Percentiles rank a stretch among this genome's conserved stretches.
Conservation (phyloP, 1,139 yeast species). For the Pichia sp. region DNA sequence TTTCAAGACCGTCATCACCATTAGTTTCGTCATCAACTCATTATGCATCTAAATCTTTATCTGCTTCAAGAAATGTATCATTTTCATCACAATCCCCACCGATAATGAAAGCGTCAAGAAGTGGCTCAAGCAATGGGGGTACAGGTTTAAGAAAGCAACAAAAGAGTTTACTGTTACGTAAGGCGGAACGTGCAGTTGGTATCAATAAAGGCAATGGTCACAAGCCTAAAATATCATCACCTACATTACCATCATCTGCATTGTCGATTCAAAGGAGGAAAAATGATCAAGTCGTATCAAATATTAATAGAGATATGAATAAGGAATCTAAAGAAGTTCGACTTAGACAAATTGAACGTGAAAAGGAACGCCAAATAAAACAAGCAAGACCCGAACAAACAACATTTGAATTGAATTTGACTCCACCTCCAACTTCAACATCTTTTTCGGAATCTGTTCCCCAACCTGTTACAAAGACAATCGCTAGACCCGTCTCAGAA, state of each 20-base stretch:
- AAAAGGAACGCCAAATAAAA: slow-evolving; percentile 3
- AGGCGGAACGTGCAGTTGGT: slow-evolving; percentile 22
- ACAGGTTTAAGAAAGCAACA: slow-evolving; percentile 12
- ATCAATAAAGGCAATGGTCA: slow-evolving; percentile 1
- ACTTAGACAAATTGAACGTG: background rate
- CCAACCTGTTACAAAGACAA: background rate
- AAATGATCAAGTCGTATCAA: background rate
- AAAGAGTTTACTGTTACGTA: slow-evolving; percentile 18
- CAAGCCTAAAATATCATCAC: slow-evolving; percentile 4
- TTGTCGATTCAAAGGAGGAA: background rate
- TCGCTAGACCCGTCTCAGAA: no score
- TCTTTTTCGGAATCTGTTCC: background rate
- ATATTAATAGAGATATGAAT: background rate
- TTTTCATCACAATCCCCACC: background rate
- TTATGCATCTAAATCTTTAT: background rate
- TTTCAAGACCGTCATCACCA: slow-evolving; percentile 2
- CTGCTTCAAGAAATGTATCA: background rate
- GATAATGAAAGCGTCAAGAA: background rate
- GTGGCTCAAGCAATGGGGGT: slow-evolving; percentile 10
- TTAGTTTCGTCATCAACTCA: background rate
- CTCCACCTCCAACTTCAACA: slow-evolving; percentile 2
- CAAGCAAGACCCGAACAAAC: slow-evolving; percentile 10
- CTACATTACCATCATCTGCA: background rate
- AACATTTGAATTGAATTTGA: slow-evolving; percentile 7
- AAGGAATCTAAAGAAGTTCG: background rate